Evolutionary conservation across 768 basidiomycete species (phyloP).

Genomic region (Amanita exitialis): DNA sequence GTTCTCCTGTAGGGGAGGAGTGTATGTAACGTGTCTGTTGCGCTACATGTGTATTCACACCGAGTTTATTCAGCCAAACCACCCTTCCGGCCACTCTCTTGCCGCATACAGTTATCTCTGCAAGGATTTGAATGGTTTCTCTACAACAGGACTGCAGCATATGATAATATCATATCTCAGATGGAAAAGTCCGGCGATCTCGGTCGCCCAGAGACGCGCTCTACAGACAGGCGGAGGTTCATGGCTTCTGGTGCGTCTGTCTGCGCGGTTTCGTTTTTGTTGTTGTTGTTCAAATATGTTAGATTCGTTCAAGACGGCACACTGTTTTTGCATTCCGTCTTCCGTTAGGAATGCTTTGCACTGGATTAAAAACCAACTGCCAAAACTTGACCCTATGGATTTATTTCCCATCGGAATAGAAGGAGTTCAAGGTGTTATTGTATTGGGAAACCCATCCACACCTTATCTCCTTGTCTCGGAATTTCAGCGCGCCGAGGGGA

Average conservation of each 20-base stretch:
- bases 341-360: conserved; percentile 29
- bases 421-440: conserved; percentile 70
- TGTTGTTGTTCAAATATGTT: neutral
- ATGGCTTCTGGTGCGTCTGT: no score
- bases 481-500: conserved; percentile 70
- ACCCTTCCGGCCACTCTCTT: conserved; percentile 37
- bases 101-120: conserved; percentile 70
- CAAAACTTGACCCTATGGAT: conserved; percentile 69
- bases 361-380: conserved; percentile 55
- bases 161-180: conserved; percentile 76
- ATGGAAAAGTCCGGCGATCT: conserved; percentile 37
- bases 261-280: neutral
- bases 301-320: conserved; percentile 16
- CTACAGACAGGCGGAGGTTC: conserved; percentile 24
- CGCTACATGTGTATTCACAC: conserved; percentile 2
- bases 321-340: conserved; percentile 22
- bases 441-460: conserved; percentile 81
- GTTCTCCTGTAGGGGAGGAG: conserved; percentile 37
- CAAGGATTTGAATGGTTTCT: conserved; percentile 91
- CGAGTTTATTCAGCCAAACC: conserved; percentile 21
- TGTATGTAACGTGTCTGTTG: conserved; percentile 25
- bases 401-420: conserved; percentile 80
- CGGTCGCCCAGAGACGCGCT: conserved; percentile 18
- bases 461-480: conserved; percentile 74
- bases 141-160: conserved; percentile 84